Percentiles rank a stretch among this genome's conserved stretches.
phyloP scores from a whole-genome alignment of 805 yeast species.

The Citeromyces nyonsensis region DNA sequence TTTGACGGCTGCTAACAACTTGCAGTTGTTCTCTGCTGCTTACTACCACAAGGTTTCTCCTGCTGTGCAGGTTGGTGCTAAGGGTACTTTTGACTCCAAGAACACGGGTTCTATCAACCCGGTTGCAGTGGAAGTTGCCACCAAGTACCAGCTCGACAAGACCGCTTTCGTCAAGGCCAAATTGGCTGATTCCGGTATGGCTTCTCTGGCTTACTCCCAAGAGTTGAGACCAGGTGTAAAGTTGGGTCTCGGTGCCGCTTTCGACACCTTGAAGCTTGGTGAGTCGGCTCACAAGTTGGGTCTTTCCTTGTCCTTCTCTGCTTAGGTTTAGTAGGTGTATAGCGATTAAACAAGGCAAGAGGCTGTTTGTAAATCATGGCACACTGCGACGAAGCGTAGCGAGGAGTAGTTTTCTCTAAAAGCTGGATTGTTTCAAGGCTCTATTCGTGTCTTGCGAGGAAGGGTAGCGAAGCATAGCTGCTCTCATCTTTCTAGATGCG shows the following conservation, averaged over 20 bases:
- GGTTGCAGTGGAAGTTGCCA: conserved; percentile 89
- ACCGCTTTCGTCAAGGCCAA: conserved; percentile 91
- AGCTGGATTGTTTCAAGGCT: too few species aligned
- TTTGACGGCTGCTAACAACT: conserved; percentile 71
- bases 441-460: too few species aligned
- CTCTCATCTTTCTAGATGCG: too few species aligned
- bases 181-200: conserved; percentile 90
- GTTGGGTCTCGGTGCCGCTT: conserved; percentile 92
- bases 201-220: conserved; percentile 90
- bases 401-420: too few species aligned
- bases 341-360: not conserved
- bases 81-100: conserved; percentile 88
- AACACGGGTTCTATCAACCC: conserved; percentile 54
- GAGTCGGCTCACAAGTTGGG: conserved; percentile 98
- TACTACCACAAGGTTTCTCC: conserved; percentile 94
- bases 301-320: conserved; percentile 83
- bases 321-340: conserved; percentile 26
- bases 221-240: conserved; percentile 91
- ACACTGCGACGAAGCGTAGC: too few species aligned
- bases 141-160: conserved; percentile 83
- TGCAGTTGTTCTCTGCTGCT: conserved; percentile 84
- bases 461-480: too few species aligned
- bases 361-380: too few species aligned
- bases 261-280: conserved; percentile 88
- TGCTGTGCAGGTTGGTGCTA: conserved; percentile 91